These are phyloP conservation scores for Beauveria caledonica DNA, from an alignment of 2,329 filamentous ascomycete species.

Conservation along the genomic window DNA sequence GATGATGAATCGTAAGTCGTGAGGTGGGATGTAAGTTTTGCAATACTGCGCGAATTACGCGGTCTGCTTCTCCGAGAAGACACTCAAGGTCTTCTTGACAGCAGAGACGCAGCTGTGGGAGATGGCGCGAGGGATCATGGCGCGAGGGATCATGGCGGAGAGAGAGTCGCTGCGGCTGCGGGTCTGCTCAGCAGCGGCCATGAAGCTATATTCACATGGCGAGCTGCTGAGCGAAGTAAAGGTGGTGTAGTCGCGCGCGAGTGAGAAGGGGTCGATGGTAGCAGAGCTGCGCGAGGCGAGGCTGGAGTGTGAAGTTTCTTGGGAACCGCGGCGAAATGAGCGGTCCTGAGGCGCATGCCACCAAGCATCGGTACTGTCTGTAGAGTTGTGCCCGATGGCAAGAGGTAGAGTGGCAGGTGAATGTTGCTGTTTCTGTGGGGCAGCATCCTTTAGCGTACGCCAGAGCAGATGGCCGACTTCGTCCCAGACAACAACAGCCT, in stretches of 20 bases:
- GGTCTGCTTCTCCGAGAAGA: constrained; percentile 3
- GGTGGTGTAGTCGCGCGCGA: constrained; percentile 2
- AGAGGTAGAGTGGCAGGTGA: not conserved
- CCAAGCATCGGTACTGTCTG: not conserved
- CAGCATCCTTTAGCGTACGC: constrained; percentile 18
- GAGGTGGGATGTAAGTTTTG: not conserved
- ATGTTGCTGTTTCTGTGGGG: constrained; percentile 9
- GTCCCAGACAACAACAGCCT: constrained; percentile 31
- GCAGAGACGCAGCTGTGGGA: constrained; percentile 9
- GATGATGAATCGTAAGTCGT: not conserved
- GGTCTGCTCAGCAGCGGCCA: not conserved
- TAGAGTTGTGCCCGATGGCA: not conserved
- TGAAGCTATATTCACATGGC: not conserved
- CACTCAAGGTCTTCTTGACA: constrained; percentile 10
- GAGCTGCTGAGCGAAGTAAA: constrained; percentile 4
- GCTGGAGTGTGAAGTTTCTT: constrained; percentile 3
- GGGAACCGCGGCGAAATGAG: constrained; percentile 6
- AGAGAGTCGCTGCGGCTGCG: constrained; percentile 10
- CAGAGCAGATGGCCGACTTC: constrained; percentile 28
- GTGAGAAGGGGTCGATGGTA: not conserved
- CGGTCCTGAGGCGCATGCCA: not conserved
- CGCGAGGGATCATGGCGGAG: constrained; percentile 6
- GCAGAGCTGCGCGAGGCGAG: constrained; percentile 1
- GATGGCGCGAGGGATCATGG: constrained; percentile 9
- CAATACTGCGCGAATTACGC: not conserved